A percentile compares a stretch with the other conserved stretches of the same genome.
phyloP scores from a whole-genome alignment of 2,329 filamentous ascomycete species.

The Aspergillus pseudoglaucus region DNA sequence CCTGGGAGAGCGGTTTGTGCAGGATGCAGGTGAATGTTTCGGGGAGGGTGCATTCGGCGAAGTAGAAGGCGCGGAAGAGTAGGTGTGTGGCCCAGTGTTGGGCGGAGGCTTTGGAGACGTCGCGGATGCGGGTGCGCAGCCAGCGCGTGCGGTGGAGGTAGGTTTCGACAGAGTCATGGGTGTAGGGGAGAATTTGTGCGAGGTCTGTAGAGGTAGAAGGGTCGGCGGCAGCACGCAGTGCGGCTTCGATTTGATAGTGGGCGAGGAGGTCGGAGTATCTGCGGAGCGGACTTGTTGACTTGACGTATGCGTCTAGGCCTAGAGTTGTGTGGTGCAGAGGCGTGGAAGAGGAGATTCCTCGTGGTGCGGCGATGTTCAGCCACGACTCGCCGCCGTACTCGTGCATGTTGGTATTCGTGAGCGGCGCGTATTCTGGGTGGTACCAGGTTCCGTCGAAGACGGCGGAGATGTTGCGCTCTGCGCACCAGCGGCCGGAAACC shows the following conservation, averaged over 20 bases:
- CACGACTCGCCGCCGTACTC: constrained; percentile 38
- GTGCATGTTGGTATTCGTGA: constrained; percentile 31
- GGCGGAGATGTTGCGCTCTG: constrained; percentile 30
- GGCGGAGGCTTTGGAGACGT: constrained; percentile 33
- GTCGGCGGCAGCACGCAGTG: constrained; percentile 49
- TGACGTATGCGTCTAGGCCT: constrained; percentile 49
- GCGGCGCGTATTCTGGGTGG: constrained; percentile 35
- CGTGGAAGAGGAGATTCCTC: constrained; percentile 38
- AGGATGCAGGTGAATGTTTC: constrained; percentile 38
- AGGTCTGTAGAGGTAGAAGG: constrained; percentile 34
- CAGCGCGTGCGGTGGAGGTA: constrained; percentile 41
- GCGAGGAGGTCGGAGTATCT: constrained; percentile 55
- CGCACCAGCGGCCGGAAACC: constrained; percentile 29
- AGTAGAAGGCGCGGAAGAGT: constrained; percentile 53
- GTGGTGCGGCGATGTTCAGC: constrained; percentile 28
- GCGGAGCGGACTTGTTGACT: constrained; percentile 56
- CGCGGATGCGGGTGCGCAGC: constrained; percentile 34
- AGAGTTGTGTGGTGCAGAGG: constrained; percentile 47
- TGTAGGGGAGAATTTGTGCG: constrained; percentile 44
- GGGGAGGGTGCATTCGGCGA: constrained; percentile 47
- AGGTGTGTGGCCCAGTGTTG: constrained; percentile 49
- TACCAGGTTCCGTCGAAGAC: constrained; percentile 33
- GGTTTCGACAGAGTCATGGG: constrained; percentile 40
- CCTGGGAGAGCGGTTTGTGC: constrained; percentile 19
- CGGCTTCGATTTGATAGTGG: constrained; percentile 61